These are phyloP conservation scores for Saccharomycopsis fodiens DNA, from an alignment of 805 yeast genomes.

Conservation along the genomic window DNA sequence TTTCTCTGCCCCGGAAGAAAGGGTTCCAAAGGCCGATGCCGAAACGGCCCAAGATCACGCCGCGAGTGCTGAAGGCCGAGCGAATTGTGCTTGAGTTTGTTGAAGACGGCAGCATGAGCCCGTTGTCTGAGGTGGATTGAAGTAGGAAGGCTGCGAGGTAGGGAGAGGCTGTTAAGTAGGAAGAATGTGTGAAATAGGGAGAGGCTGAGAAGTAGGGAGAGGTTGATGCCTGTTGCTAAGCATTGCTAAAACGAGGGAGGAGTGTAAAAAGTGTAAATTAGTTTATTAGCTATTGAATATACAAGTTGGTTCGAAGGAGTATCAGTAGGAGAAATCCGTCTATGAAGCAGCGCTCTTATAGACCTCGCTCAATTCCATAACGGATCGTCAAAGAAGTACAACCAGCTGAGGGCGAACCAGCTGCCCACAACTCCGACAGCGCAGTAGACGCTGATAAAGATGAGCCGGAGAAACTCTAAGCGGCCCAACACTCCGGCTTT, in stretches of 20 bases:
- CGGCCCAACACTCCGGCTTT: slow-evolving; percentile 46
- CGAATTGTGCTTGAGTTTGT: neutral
- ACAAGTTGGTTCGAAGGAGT: too few species aligned
- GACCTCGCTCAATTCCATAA: slow-evolving; percentile 39
- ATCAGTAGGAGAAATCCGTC: too few species aligned
- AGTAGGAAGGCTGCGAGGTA: neutral
- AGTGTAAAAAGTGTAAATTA: slow-evolving; percentile 1
- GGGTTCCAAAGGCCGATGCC: too few species aligned
- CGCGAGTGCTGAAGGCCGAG: neutral
- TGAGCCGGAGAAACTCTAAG: slow-evolving; percentile 68
- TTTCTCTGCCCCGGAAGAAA: too few species aligned
- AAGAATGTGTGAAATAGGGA: too few species aligned
- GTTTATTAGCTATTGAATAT: neutral
- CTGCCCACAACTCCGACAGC: slow-evolving; percentile 75
- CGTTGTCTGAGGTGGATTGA: slow-evolving; percentile 6
- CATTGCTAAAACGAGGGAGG: neutral
- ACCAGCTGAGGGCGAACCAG: slow-evolving; percentile 87
- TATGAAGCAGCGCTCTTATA: too few species aligned
- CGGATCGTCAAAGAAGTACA: slow-evolving; percentile 75
- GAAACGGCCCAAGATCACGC: neutral
- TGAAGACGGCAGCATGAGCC: slow-evolving; percentile 3
- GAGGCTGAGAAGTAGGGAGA: too few species aligned
- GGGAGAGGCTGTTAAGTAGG: too few species aligned
- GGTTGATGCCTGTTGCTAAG: too few species aligned
- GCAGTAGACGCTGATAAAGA: slow-evolving; percentile 82